A percentile compares a stretch with the other conserved stretches of the same genome.
These are phyloP conservation scores for Capsicum baccatum DNA, from an alignment of 257 asterid species.

Conservation along the genomic window DNA sequence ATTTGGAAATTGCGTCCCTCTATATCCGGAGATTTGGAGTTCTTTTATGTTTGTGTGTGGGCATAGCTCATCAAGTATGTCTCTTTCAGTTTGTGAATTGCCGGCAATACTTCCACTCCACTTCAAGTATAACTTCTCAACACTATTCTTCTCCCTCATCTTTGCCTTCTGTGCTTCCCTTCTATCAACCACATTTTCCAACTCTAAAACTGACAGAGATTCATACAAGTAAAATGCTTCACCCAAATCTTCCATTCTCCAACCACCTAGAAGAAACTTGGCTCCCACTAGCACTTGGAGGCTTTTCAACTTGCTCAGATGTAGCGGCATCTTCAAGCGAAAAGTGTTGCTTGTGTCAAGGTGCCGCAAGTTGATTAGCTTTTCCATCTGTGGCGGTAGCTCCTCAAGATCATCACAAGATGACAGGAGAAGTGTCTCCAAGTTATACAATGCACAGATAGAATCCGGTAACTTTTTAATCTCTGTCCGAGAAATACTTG, in stretches of 20 bases:
- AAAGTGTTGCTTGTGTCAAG: background rate
- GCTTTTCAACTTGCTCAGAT: background rate
- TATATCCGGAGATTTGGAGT: background rate
- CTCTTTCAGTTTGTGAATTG: slow-evolving; percentile 16
- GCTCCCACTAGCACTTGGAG: background rate
- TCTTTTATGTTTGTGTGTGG: background rate
- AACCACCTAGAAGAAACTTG: background rate
- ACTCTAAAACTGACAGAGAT: background rate
- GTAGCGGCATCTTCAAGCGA: background rate
- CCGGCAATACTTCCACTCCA: background rate
- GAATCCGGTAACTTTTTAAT: background rate
- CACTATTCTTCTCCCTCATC: background rate
- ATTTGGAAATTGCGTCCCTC: slow-evolving; percentile 1
- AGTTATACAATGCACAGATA: background rate
- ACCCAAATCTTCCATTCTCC: background rate
- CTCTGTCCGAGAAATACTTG: rapidly evolving
- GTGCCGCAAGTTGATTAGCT: background rate
- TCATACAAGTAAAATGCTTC: background rate
- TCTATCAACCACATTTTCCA: slow-evolving; percentile 20
- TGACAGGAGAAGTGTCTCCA: slow-evolving; percentile 23
- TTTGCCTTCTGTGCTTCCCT: background rate
- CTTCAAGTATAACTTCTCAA: background rate
- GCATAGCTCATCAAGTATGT: background rate
- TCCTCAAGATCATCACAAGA: rapidly evolving
- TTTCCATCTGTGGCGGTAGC: background rate